Base-by-base conservation (phyloP, 2,329 filamentous ascomycete species). In the Aspergillus eucalypticola region DNA sequence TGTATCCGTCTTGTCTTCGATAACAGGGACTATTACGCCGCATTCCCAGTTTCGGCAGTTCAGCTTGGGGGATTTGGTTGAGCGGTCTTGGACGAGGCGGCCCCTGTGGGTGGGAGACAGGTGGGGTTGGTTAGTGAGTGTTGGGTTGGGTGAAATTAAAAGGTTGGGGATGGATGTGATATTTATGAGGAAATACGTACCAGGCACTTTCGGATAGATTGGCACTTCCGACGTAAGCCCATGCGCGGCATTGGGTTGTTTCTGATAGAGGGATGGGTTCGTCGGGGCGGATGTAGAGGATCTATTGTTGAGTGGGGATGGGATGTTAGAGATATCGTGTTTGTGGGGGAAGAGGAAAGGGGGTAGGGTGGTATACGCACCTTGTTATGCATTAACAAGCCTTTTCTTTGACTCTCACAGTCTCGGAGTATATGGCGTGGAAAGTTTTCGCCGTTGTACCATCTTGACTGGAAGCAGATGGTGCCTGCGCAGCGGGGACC, bases 11-110 rank as follows among this genome's bases (percentile, higher is more conserved):
- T 66, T 59, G n/a, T 50, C 58, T 2, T 59, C 46, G 27, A 66
- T 68, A 23, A 90, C 80, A 8, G 88, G 87, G 42, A 97, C 73
- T 23, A 98, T 68, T 1, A 99, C 90, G 38, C 95, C 95, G 71
- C 92, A 96, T 77, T 98, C 95, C 93, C 94, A 98, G 74, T 98
- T 99, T 57, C 90, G 87, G 75, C 90, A 92, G 63, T 85, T 92
- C 64, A 98, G 82, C 74, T 92, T 96, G 11, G 87, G 85, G 62
- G 84, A 76, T 62, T 88, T 88, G 2, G 86, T 89, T 7, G 74
- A 77, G 66, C 84, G 86, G 68, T 96, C 89, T 69, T 88, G 87
- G 56, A 88, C 85, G 29, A 96, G 77, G 50, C 87, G 87, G 21
- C 94, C 95, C 94, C 90, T 91, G 63, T 25, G 7, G n/a, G n/a